Evolutionary conservation across 2,329 filamentous ascomycete genomes (phyloP).

Genomic region (Amylocarpus encephaloides): DNA sequence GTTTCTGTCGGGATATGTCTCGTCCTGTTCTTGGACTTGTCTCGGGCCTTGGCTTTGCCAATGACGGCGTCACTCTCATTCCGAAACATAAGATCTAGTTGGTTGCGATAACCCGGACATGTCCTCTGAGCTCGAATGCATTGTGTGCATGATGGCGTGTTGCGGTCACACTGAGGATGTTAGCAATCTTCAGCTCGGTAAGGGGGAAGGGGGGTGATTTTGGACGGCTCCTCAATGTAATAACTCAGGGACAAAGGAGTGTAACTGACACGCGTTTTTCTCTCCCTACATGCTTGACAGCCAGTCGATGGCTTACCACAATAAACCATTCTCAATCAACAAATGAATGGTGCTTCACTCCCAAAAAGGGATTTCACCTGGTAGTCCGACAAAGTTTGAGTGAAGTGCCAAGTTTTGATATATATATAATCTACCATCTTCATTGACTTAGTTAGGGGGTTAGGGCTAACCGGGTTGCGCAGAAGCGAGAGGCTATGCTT

Average conservation of each 20-base stretch:
- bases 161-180: slow-evolving; percentile 43
- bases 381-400: too few species aligned
- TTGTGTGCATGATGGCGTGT: slow-evolving; percentile 44
- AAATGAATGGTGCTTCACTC: neutral
- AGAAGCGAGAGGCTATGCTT: too few species aligned
- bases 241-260: neutral
- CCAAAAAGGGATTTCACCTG: too few species aligned
- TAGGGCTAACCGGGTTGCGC: too few species aligned
- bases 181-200: neutral
- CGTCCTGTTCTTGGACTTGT: slow-evolving; percentile 4
- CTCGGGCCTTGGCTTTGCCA: slow-evolving; percentile 39
- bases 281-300: slow-evolving; percentile 46
- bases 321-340: slow-evolving; percentile 31
- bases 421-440: too few species aligned
- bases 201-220: too few species aligned
- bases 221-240: neutral
- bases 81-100: slow-evolving; percentile 51
- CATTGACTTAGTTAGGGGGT: too few species aligned
- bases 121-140: slow-evolving; percentile 44
- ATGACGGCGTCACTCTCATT: slow-evolving; percentile 50
- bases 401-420: too few species aligned
- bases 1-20: too few species aligned
- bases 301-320: slow-evolving; percentile 52
- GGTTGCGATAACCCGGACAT: slow-evolving; percentile 50
- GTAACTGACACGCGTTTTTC: slow-evolving; percentile 46